phyloP scores from a whole-genome alignment of 495 filamentous ascomycete species.

The Aspergillus ostianus region DNA sequence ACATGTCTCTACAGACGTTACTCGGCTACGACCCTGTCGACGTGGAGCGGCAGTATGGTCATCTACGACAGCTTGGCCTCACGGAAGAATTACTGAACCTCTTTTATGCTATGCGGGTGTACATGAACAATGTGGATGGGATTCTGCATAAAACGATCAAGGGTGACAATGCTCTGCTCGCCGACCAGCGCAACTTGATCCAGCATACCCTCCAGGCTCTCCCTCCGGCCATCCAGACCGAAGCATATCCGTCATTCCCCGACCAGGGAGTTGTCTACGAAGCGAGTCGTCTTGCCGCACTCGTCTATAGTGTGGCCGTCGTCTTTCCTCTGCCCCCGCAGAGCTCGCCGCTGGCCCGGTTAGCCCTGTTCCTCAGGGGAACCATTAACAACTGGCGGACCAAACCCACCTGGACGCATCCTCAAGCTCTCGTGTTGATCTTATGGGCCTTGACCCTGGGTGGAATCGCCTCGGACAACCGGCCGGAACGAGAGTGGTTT shows the following conservation, averaged over 20 bases:
- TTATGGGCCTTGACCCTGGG: conserved; percentile 39
- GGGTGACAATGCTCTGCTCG: conserved; percentile 26
- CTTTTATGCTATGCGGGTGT: conserved; percentile 30
- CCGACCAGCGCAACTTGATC: conserved; percentile 40
- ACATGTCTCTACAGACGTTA: conserved; percentile 26
- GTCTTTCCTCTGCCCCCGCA: conserved; percentile 41
- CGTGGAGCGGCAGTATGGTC: conserved; percentile 27
- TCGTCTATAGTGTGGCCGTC: conserved; percentile 38
- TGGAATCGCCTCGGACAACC: conserved; percentile 34
- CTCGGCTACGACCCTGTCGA: conserved; percentile 25
- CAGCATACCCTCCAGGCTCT: conserved; percentile 34
- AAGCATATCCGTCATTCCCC: conserved; percentile 14
- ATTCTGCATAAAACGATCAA: conserved; percentile 3
- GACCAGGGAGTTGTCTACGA: conserved; percentile 33
- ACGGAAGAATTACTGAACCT: conserved; percentile 32
- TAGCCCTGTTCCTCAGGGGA: conserved; percentile 16
- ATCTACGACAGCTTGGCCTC: conserved; percentile 29
- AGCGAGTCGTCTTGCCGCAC: conserved; percentile 33
- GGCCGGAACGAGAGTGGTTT: conserved; percentile 32
- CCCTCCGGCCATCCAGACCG: conserved; percentile 23
- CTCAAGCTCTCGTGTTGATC: conserved; percentile 22
- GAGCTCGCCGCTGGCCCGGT: conserved; percentile 29
- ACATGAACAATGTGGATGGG: conserved; percentile 28
- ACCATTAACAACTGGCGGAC: not conserved
- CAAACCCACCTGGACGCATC: conserved; percentile 21